Conservation (phyloP, 176 grass and related monocot genomes). For the Raddia guianensis region DNA sequence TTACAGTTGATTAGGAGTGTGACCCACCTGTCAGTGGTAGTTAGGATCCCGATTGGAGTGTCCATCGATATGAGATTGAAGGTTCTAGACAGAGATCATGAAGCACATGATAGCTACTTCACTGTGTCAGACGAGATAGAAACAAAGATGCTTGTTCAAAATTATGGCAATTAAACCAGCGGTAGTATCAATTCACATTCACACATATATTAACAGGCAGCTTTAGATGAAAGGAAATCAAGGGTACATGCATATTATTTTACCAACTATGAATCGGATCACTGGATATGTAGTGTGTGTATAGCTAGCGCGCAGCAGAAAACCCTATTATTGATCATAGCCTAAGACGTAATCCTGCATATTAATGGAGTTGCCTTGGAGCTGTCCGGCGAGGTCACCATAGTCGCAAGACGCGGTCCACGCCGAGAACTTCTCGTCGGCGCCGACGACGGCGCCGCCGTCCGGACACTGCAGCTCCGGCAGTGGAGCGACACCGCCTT, state of each 20-base stretch:
- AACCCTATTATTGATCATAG: slow-evolving; percentile 46
- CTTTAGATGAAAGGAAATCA: slow-evolving; percentile 32
- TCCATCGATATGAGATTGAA: too few relatives aligned
- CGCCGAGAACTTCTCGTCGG: slow-evolving; percentile 53
- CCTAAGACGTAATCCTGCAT: slow-evolving; percentile 61
- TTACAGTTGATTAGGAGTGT: too few relatives aligned
- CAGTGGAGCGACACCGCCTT: slow-evolving; percentile 40
- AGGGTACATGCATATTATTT: background rate
- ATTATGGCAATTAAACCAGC: slow-evolving; percentile 8
- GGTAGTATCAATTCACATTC: background rate
- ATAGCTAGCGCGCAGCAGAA: slow-evolving; percentile 1
- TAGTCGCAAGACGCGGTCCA: slow-evolving; percentile 57
- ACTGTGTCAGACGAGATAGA: background rate
- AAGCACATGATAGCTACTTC: background rate
- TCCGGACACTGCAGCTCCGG: slow-evolving; percentile 52
- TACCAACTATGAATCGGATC: slow-evolving; percentile 32
- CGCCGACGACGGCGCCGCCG: slow-evolving; percentile 33
- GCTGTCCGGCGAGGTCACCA: slow-evolving; percentile 22
- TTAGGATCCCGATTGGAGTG: too few relatives aligned
- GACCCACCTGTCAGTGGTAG: too few relatives aligned
- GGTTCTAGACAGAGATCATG: background rate
- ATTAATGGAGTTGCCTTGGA: slow-evolving; percentile 42
- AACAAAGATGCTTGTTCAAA: background rate
- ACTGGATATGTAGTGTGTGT: slow-evolving; percentile 5
- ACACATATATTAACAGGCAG: slow-evolving; percentile 37